Conservation (phyloP, 257 asterid species). For the Penstemon davidsonii region DNA sequence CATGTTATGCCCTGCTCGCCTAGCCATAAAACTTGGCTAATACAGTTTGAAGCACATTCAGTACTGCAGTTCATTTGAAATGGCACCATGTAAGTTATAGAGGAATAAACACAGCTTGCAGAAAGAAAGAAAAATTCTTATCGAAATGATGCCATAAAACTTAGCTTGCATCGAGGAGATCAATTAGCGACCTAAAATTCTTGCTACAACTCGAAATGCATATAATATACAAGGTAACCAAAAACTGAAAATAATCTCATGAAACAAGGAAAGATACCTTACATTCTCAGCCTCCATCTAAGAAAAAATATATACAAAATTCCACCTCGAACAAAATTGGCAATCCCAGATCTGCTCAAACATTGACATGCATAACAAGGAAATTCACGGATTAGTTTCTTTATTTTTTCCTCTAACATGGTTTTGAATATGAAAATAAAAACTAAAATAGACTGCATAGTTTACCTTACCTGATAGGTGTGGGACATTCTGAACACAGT, state of each 20-base stretch:
- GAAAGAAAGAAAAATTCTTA: neutral
- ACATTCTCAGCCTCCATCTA: constrained; percentile 25
- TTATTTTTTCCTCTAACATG: neutral
- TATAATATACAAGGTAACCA: constrained; percentile 26
- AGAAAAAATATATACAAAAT: constrained; percentile 35
- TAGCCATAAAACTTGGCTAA: no score
- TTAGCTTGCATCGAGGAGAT: neutral
- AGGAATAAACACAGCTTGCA: neutral
- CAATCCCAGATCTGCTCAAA: constrained; percentile 32
- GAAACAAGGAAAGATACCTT: constrained; percentile 24
- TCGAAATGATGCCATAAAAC: neutral
- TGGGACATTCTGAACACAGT: neutral
- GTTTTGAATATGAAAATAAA: neutral
- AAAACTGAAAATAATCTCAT: constrained; percentile 9
- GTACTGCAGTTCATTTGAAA: no score
- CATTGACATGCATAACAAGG: constrained; percentile 12
- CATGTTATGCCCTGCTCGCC: no score
- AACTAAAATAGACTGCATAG: neutral
- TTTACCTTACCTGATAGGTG: constrained; percentile 15
- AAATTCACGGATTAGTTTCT: constrained; percentile 4
- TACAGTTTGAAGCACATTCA: no score
- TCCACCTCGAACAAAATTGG: constrained; percentile 26
- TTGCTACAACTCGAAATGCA: neutral
- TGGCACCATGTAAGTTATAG: neutral
- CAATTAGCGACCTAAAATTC: neutral